Percentiles rank a stretch among this genome's conserved stretches.
Evolutionary conservation across 345 rosid species (phyloP).

Genomic region (Salix caprea): DNA sequence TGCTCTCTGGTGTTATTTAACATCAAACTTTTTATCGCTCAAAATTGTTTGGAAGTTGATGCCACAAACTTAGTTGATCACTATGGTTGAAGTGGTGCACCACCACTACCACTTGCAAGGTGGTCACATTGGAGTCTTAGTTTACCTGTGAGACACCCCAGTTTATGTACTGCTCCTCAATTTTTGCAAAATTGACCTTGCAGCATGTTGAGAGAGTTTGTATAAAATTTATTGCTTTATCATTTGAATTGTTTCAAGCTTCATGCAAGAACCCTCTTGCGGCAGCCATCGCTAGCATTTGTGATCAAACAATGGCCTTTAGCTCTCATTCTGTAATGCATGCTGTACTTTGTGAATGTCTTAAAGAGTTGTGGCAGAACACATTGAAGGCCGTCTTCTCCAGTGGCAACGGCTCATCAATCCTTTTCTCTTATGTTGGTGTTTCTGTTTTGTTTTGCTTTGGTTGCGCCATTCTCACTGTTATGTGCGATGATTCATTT

Average conservation of each 20-base stretch:
- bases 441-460: not conserved
- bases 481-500: too few relatives aligned
- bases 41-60: too few relatives aligned
- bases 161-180: not conserved
- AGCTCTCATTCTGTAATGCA: not conserved
- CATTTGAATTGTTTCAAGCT: not conserved
- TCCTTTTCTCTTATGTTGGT: not conserved
- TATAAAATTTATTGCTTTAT: not conserved
- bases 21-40: too few relatives aligned
- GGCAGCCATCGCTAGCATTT: not conserved
- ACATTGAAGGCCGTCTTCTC: not conserved
- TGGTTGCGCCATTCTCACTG: too few relatives aligned
- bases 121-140: not conserved
- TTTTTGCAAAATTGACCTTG: not conserved
- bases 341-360: not conserved
- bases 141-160: not conserved
- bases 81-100: too few relatives aligned
- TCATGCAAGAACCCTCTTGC: not conserved
- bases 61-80: too few relatives aligned
- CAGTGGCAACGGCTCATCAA: not conserved
- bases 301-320: not conserved
- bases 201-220: not conserved
- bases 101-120: too few relatives aligned
- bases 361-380: not conserved
- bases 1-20: too few relatives aligned